These are phyloP conservation scores for Pleurotus platypus DNA, from an alignment of 768 basidiomycete genomes.

Conservation along the genomic window DNA sequence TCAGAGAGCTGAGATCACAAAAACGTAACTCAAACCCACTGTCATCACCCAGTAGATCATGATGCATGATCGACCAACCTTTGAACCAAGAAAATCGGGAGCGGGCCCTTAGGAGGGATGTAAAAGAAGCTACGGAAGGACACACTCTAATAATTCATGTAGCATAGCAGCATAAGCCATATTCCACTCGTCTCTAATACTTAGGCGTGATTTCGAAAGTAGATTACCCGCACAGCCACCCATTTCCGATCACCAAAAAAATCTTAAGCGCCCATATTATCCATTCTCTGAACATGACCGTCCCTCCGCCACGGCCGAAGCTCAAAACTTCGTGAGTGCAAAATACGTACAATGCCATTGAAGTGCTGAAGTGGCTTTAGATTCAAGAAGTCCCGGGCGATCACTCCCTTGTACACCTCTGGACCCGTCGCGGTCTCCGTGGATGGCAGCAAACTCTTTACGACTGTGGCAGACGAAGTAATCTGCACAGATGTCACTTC, in stretches of 20 bases:
- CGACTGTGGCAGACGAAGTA: constrained; percentile 84
- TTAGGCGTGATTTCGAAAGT: too few species aligned
- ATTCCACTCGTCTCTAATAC: too few species aligned
- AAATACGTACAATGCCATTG: neutral
- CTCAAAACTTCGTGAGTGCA: constrained; percentile 59
- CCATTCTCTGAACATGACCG: constrained; percentile 23
- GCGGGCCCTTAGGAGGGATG: too few species aligned
- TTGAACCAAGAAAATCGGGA: too few species aligned
- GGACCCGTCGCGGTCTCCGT: constrained; percentile 79
- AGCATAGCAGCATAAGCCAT: constrained; percentile 11
- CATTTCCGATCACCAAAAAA: neutral
- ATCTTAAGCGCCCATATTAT: neutral
- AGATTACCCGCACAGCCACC: neutral
- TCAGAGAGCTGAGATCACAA: constrained; percentile 30
- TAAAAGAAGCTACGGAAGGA: neutral
- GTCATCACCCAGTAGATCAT: too few species aligned
- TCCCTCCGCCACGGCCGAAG: constrained; percentile 36
- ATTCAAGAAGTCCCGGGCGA: constrained; percentile 70
- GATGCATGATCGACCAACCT: too few species aligned
- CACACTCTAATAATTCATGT: neutral
- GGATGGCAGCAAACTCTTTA: constrained; percentile 79
- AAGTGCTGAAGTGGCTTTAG: constrained; percentile 33
- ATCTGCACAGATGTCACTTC: constrained; percentile 76
- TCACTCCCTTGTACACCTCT: constrained; percentile 82
- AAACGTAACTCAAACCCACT: neutral